Percentiles rank a stretch among this genome's conserved stretches.
These are phyloP conservation scores for Cryphonectria japonica DNA, from an alignment of 2,329 filamentous ascomycete genomes.

Conservation along the genomic window DNA sequence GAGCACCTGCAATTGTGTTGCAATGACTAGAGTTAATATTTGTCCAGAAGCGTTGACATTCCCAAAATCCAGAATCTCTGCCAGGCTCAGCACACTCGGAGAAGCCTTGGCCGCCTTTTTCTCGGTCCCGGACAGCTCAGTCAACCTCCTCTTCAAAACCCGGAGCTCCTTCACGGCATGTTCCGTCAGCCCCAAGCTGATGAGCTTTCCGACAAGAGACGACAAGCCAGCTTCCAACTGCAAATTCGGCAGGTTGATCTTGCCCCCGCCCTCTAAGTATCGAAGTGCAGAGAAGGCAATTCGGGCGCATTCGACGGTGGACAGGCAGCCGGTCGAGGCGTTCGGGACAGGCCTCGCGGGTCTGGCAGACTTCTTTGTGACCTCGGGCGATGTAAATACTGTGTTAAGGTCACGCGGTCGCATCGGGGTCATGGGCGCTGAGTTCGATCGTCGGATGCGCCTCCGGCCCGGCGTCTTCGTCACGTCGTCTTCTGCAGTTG, in stretches of 20 bases:
- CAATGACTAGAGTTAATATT: slow-evolving; percentile 60
- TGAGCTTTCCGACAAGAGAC: slow-evolving; percentile 67
- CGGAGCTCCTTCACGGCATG: slow-evolving; percentile 71
- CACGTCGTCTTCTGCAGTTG: slow-evolving; percentile 42
- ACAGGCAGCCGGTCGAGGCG: slow-evolving; percentile 51
- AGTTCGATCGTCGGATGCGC: slow-evolving; percentile 57
- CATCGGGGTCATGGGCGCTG: slow-evolving; percentile 63
- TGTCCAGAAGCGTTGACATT: slow-evolving; percentile 44
- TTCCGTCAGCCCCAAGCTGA: slow-evolving; percentile 67
- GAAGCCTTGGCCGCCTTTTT: slow-evolving; percentile 40
- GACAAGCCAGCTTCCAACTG: slow-evolving; percentile 77
- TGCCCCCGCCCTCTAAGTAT: slow-evolving; percentile 56
- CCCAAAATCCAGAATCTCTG: slow-evolving; percentile 67
- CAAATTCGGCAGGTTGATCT: slow-evolving; percentile 60
- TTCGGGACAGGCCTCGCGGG: slow-evolving; percentile 35
- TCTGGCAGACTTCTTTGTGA: slow-evolving; percentile 37
- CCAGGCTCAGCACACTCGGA: slow-evolving; percentile 47
- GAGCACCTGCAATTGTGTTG: slow-evolving; percentile 67
- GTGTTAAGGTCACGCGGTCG: slow-evolving; percentile 65
- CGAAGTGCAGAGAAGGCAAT: slow-evolving; percentile 69
- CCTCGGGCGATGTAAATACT: slow-evolving; percentile 56
- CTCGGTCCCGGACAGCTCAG: slow-evolving; percentile 39
- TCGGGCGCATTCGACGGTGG: slow-evolving; percentile 70
- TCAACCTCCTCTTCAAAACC: slow-evolving; percentile 66
- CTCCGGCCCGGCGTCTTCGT: slow-evolving; percentile 45